Conservation (phyloP, 2,329 filamentous ascomycete genomes). For the Alternaria dauci region DNA sequence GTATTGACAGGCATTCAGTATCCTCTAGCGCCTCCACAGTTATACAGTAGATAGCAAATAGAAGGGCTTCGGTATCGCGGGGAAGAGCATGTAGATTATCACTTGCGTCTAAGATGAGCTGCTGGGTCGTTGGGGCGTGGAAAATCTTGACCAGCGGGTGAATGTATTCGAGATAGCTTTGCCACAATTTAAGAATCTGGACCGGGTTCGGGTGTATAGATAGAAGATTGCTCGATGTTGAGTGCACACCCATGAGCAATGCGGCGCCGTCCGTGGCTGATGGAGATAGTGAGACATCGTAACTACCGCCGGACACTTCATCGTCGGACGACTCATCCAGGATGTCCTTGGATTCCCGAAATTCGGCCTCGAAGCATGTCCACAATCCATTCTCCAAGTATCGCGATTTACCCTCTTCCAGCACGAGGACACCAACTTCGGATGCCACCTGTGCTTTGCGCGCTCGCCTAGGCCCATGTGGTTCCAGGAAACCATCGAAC, state of each 20-base stretch:
- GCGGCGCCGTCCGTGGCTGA: slow-evolving; percentile 20
- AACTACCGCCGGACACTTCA: slow-evolving; percentile 12
- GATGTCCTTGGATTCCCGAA: slow-evolving; percentile 38
- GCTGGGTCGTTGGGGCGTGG: slow-evolving; percentile 53
- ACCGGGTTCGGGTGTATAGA: slow-evolving; percentile 70
- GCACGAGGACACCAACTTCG: slow-evolving; percentile 33
- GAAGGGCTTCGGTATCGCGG: slow-evolving; percentile 64
- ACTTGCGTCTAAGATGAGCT: slow-evolving; percentile 67
- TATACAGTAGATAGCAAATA: slow-evolving; percentile 46
- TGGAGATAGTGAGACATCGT: neutral
- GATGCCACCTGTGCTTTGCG: neutral
- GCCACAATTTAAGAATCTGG: slow-evolving; percentile 76
- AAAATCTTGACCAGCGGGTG: slow-evolving; percentile 41
- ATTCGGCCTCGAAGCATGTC: slow-evolving; percentile 42
- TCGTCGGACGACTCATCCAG: slow-evolving; percentile 45
- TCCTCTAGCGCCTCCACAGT: slow-evolving; percentile 62
- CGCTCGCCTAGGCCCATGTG: neutral
- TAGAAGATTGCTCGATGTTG: slow-evolving; percentile 23
- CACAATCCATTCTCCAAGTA: slow-evolving; percentile 47
- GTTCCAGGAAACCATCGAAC: slow-evolving; percentile 13
- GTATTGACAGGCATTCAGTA: slow-evolving; percentile 61
- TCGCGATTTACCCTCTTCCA: slow-evolving; percentile 37
- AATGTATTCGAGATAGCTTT: slow-evolving; percentile 68
- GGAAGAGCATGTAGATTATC: slow-evolving; percentile 64
- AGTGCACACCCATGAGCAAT: slow-evolving; percentile 31